Conservation (phyloP, 176 grass and related monocot species). For the Rhynchospora breviuscula region DNA sequence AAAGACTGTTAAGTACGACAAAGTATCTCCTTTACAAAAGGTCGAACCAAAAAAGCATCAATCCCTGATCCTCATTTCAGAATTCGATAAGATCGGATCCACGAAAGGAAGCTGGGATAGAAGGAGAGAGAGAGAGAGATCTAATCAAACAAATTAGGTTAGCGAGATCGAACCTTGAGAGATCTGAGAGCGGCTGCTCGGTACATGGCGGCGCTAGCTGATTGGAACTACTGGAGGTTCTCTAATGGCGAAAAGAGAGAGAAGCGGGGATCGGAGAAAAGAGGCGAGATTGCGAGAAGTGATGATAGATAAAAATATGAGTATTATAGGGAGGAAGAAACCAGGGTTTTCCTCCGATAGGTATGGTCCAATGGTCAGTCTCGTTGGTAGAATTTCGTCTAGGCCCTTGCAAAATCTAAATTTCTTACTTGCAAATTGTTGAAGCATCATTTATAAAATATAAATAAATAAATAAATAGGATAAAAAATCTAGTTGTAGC, state of each 20-base stretch:
- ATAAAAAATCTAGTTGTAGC: too few species aligned
- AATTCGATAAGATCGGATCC: background rate
- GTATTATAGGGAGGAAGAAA: slow-evolving; percentile 29
- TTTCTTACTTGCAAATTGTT: background rate
- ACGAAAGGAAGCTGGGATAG: background rate
- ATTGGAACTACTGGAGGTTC: slow-evolving; percentile 10
- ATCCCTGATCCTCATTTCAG: background rate
- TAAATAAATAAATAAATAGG: too few species aligned
- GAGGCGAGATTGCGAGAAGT: slow-evolving; percentile 19
- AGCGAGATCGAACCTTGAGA: slow-evolving; percentile 55
- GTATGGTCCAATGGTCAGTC: background rate
- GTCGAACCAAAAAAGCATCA: background rate
- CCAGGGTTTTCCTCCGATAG: slow-evolving; percentile 21
- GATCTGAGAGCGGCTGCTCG: slow-evolving; percentile 43
- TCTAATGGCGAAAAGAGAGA: slow-evolving; percentile 29
- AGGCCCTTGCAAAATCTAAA: background rate
- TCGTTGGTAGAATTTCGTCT: background rate
- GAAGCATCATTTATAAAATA: too few species aligned
- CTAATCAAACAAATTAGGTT: slow-evolving; percentile 17
- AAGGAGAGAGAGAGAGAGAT: background rate
- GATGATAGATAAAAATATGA: slow-evolving; percentile 15
- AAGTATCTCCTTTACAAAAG: background rate
- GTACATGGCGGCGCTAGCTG: slow-evolving; percentile 47
- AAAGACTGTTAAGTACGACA: background rate
- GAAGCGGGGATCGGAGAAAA: background rate